phyloP scores from a whole-genome alignment of 2,329 filamentous ascomycete genomes.

The Chrysoporthe cubensis region DNA sequence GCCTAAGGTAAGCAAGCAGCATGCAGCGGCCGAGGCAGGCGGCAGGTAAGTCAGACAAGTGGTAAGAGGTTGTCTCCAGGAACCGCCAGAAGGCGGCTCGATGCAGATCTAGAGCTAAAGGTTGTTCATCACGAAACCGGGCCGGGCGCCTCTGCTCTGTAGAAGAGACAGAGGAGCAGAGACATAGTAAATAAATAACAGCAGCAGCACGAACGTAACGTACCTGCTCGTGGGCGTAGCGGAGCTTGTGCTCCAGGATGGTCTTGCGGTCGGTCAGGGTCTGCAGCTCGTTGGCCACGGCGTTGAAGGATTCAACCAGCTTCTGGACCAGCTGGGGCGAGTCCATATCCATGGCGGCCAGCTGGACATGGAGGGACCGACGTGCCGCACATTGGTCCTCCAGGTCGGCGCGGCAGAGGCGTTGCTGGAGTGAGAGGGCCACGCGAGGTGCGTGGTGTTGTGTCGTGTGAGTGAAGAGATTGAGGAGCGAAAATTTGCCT shows the following conservation, averaged over 20 bases:
- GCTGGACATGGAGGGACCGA: constrained; percentile 12
- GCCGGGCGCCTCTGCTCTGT: background rate
- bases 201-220: constrained; percentile 33
- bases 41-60: constrained; percentile 25
- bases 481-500: background rate
- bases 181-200: background rate
- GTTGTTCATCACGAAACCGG: constrained; percentile 46
- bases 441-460: background rate
- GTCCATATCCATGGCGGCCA: constrained; percentile 40
- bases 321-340: constrained; percentile 54
- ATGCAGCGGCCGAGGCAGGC: too few species aligned
- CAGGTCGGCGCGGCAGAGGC: background rate
- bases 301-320: constrained; percentile 66
- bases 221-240: constrained; percentile 70
- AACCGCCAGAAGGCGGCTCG: constrained; percentile 15
- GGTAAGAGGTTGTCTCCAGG: constrained; percentile 30
- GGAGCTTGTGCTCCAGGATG: constrained; percentile 68
- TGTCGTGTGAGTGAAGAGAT: background rate
- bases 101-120: constrained; percentile 36
- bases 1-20: too few species aligned
- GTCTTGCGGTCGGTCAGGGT: constrained; percentile 65
- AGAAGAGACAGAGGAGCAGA: background rate
- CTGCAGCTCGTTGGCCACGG: constrained; percentile 68
- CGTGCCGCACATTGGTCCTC: constrained; percentile 24
- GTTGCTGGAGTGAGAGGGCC: background rate